Evolutionary conservation across 805 yeast species (phyloP), one percentile per base, ranked within the genome.

Genomic region (Blastobotrys attinorum): DNA sequence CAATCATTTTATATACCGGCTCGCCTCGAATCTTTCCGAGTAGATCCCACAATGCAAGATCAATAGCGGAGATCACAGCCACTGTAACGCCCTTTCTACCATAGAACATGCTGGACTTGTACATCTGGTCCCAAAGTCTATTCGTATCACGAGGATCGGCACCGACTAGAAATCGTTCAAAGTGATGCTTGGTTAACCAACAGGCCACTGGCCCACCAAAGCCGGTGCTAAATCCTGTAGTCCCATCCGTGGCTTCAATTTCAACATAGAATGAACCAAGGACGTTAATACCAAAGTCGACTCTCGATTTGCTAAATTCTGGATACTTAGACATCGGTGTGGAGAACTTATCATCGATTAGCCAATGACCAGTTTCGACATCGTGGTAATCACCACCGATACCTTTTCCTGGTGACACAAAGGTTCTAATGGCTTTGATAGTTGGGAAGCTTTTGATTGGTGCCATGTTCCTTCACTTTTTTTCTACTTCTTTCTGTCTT

Each of bases 201-300:
- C 75, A 69, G 3, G 73, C 73, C 22, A 69, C 65, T 42, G 71
- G 71, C n/a, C 76, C 76, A 37, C 76, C 76, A 52, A 71, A 70
- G 16, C 76, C 76, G 33, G 75, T 71, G 15, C 75, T 75, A 45
- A 71, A 70, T 32, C 76, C 76, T 40, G 59, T 69, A 13, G 73
- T 65, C 42, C 76, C 76, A 52, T 71, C 74, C 15, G 66, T 57
- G 29, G 76, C 71, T 52, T 66, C 71, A 41, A 71, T 59, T 53
- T 71, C 75, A 42, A 71, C 69, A 57, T 71, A 69, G 60, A 71
- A 71, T 8, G 75, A 70, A 13, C 75, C 76, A 39, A 71, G 55
- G 13, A 72, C 76, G 52, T 71, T 71, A 58, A 71, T 68, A 45
- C 76, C 76, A 74, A 75, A 71, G 38, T 69, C 61, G 13, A 70